Evolutionary conservation across 2,329 filamentous ascomycete genomes (phyloP), one percentile per base, ranked within the genome.

Genomic region (Penicillium paneum): DNA sequence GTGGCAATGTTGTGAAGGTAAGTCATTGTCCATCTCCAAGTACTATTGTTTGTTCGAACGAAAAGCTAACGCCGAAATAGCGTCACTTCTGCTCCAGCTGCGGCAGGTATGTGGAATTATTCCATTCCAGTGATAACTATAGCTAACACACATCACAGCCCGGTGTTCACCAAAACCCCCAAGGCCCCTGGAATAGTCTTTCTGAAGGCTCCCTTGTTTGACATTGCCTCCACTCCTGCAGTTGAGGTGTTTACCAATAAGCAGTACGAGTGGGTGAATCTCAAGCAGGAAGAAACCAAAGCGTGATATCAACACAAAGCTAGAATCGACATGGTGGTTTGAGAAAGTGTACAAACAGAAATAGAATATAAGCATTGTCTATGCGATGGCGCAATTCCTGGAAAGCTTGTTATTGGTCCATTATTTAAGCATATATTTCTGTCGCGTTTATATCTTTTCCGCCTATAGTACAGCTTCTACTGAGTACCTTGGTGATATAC

Each of bases 21-120:
- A 34, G 6, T 15, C 8, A 21, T 15, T 48, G 6, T n/a, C n/a
- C 19, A 19, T 21, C 12, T 17, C 8, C 8, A 15, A 21, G 12
- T 12, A 8, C 5, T 39, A 8, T 13, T 39, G 3, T 24, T 13
- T n/a, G n/a, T 42, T 12, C 7, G n/a, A 41, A 24, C 28, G 1
- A 13, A n/a, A 32, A 4, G 17, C 51, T 57, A 44, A 13, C 12
- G 12, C 1, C n/a, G 2, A 12, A 24, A 40, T n/a, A 65, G 64
- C 61, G 61, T 13, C 41, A 59, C 45, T 67, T 67, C 38, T 66
- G 64, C 32, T 61, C 61, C 0, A 53, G 40, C 19, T 67, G 60
- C 52, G 64, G 64, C 42, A 66, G 64, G 64, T 65, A 54, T 28
- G 28, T 42, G 28, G 39, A 29, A 19, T 19, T 2, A 13, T 15